Percentiles rank a stretch among this genome's conserved stretches.
Conservation (phyloP, 2,329 filamentous ascomycete genomes). For the Sporothrix variecibatus region DNA sequence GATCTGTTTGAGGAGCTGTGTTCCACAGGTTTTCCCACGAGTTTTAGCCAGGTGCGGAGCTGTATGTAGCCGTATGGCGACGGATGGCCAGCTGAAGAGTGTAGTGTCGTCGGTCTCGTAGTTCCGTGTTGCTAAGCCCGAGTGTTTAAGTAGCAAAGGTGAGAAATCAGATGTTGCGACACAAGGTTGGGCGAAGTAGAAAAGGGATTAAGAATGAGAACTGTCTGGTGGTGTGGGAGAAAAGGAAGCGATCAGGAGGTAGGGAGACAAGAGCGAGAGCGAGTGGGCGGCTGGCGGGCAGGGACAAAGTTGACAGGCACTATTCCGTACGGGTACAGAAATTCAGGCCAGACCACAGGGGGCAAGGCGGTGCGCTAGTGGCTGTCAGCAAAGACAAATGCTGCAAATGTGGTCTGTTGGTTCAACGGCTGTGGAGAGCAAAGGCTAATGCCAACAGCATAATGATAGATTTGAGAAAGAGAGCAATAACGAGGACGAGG, state of each 20-base stretch:
- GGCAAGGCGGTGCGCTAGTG: constrained; percentile 7
- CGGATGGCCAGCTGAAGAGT: neutral
- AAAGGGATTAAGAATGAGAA: neutral
- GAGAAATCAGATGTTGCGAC: neutral
- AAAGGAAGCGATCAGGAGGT: neutral
- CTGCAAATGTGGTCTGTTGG: neutral
- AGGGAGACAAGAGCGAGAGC: neutral
- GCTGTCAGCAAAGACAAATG: neutral
- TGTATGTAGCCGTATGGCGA: neutral
- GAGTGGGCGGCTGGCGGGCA: neutral
- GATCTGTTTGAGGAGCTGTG: neutral
- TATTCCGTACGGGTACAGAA: neutral
- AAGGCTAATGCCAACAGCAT: neutral
- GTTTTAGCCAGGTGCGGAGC: neutral
- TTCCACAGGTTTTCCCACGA: neutral
- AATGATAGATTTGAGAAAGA: no score
- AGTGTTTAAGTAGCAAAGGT: neutral
- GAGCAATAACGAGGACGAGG: no score
- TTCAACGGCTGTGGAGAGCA: constrained; percentile 3
- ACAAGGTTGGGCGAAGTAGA: neutral
- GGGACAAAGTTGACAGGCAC: neutral
- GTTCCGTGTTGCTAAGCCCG: neutral
- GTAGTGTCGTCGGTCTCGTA: neutral
- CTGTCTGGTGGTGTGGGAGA: neutral
- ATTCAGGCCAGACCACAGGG: neutral